phyloP scores from a whole-genome alignment of 2,329 filamentous ascomycete genomes.

The Cytospora mali region DNA sequence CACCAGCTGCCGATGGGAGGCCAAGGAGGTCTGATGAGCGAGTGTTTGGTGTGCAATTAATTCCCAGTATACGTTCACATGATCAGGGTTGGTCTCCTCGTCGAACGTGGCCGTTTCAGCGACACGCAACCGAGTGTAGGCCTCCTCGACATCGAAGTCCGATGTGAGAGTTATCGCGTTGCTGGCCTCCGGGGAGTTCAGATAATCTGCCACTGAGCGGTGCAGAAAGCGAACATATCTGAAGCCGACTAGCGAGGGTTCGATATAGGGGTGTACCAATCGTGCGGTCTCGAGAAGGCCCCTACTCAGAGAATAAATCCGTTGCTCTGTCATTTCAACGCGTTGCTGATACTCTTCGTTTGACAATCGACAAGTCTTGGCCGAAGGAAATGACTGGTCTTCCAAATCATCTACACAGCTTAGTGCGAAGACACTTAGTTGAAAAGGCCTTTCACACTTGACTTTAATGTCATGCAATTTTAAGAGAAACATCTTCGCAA shows the following conservation, averaged over 20 bases:
- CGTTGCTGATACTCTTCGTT: no score
- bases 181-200: not conserved
- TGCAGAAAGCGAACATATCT: not conserved
- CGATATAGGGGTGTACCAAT: no score
- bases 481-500: slow-evolving; percentile 1
- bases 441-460: no score
- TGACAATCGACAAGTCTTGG: not conserved
- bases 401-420: not conserved
- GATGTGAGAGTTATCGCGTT: not conserved
- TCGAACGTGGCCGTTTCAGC: not conserved
- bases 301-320: not conserved
- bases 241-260: no score
- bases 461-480: no score
- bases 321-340: no score
- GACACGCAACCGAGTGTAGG: not conserved
- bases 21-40: no score
- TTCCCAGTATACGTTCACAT: no score
- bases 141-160: not conserved
- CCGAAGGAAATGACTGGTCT: not conserved
- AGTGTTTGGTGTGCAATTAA: no score
- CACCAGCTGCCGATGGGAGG: no score
- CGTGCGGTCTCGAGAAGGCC: not conserved
- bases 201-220: not conserved
- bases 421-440: not conserved
- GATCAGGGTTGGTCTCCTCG: no score